These are phyloP conservation scores for Rhypophila decipiens DNA, from an alignment of 495 filamentous ascomycete species.

Conservation along the genomic window DNA sequence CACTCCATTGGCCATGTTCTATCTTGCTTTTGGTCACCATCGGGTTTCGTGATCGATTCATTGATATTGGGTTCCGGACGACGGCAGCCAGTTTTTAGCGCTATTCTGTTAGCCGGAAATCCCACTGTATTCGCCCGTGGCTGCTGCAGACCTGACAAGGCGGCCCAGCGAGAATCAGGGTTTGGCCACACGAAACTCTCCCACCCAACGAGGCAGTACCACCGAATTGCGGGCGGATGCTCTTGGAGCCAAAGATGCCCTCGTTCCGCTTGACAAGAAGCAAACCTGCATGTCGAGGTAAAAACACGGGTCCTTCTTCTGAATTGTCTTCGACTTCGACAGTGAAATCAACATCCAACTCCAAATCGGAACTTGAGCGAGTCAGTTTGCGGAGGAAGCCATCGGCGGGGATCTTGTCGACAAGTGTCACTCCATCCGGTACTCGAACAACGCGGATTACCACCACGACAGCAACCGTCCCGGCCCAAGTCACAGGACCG, in stretches of 20 bases:
- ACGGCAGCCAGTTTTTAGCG: not conserved
- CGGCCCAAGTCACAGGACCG: constrained; percentile 2
- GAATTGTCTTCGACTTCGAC: constrained; percentile 1
- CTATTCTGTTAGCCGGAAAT: not conserved
- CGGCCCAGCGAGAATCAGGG: constrained; percentile 24
- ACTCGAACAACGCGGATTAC: constrained; percentile 24
- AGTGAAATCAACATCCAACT: constrained; percentile 10
- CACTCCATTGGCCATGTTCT: too few species aligned
- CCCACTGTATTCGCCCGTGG: not conserved
- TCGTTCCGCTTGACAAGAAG: too few species aligned
- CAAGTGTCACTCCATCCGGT: constrained; percentile 18
- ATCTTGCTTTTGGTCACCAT: too few species aligned
- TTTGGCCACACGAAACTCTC: constrained; percentile 12
- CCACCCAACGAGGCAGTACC: not conserved
- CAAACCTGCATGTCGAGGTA: not conserved
- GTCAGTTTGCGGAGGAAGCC: constrained; percentile 11
- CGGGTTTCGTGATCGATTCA: too few species aligned
- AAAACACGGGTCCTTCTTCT: not conserved
- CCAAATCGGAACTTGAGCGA: not conserved
- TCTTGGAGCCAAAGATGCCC: not conserved
- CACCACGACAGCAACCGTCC: constrained; percentile 9
- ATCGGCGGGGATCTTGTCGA: constrained; percentile 27
- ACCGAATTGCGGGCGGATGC: not conserved
- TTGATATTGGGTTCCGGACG: too few species aligned
- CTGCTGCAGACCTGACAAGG: constrained; percentile 6